Conservation (phyloP, 768 basidiomycete genomes). For the Tulasnella calospora region DNA sequence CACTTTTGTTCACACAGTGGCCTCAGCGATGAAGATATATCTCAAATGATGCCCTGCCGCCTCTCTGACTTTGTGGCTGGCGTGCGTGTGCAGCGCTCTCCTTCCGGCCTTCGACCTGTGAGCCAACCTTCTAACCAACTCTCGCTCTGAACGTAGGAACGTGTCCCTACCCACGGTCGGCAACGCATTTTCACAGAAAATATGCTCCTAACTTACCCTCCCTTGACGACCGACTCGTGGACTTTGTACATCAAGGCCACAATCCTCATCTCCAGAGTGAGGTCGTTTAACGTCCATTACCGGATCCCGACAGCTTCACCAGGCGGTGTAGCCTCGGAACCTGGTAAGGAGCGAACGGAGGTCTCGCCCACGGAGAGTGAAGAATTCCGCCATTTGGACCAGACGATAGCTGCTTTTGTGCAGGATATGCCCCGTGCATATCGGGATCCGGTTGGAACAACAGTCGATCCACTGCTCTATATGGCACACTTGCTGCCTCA, state of each 20-base stretch:
- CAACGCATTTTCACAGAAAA: constrained; percentile 65
- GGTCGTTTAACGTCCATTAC: constrained; percentile 20
- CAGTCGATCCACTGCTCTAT: constrained; percentile 10
- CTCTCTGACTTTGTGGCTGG: constrained; percentile 4
- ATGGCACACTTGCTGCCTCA: constrained; percentile 15
- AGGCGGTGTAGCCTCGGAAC: neutral
- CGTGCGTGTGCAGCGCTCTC: neutral
- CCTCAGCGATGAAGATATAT: neutral
- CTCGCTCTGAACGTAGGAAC: neutral
- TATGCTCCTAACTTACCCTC: constrained; percentile 57
- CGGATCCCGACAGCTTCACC: neutral
- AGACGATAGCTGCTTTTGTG: constrained; percentile 51
- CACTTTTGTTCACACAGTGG: neutral
- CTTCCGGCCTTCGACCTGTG: neutral
- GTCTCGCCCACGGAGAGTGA: constrained; percentile 51
- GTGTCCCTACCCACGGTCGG: constrained; percentile 13
- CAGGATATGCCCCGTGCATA: constrained; percentile 53
- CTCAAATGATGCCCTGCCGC: constrained; percentile 8
- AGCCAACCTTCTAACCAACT: neutral
- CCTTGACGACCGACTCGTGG: constrained; percentile 63
- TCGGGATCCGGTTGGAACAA: constrained; percentile 45
- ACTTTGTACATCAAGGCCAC: constrained; percentile 64
- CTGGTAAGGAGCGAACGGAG: neutral
- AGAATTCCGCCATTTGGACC: constrained; percentile 60
- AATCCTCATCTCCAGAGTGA: constrained; percentile 51